Conservation (phyloP, 139 green algal genomes). For the Closterium sp. region DNA sequence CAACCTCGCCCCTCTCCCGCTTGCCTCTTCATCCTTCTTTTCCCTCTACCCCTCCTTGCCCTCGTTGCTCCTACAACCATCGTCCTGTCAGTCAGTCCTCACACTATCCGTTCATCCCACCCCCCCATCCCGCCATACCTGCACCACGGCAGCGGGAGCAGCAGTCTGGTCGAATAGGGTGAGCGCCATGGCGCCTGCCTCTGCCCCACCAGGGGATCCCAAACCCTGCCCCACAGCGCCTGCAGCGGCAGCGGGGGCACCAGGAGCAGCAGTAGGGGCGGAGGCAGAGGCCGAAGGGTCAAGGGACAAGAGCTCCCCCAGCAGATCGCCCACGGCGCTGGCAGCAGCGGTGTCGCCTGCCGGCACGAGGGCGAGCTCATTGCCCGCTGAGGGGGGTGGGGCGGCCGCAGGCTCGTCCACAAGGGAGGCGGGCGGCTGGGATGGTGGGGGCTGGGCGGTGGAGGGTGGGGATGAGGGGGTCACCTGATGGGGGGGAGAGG, state of each 20-base stretch:
- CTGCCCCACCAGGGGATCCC: neutral
- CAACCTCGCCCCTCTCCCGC: neutral
- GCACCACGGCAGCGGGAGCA: neutral
- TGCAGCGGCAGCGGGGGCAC: neutral
- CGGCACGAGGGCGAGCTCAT: neutral
- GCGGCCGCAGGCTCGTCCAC: neutral
- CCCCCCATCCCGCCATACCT: neutral
- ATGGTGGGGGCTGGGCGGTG: neutral
- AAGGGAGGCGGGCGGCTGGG: neutral
- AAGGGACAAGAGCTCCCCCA: conserved; percentile 24
- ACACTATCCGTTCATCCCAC: no score
- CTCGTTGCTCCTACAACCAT: neutral
- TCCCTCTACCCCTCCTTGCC: neutral
- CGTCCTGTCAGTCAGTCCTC: no score
- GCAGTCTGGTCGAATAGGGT: neutral
- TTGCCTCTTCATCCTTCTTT: neutral
- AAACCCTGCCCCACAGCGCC: neutral
- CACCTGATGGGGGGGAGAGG: neutral
- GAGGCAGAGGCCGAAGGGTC: conserved; percentile 18
- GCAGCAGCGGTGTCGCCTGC: no score
- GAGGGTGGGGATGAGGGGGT: conserved; percentile 3
- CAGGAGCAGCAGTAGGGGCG: conserved; percentile 5
- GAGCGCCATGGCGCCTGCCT: neutral
- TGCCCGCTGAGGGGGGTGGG: conserved; percentile 6
- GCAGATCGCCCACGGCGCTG: neutral